A percentile compares a stretch with the other conserved stretches of the same genome.
Conservation (phyloP, 2,329 filamentous ascomycete genomes). For the Sphaerulina populicola region DNA sequence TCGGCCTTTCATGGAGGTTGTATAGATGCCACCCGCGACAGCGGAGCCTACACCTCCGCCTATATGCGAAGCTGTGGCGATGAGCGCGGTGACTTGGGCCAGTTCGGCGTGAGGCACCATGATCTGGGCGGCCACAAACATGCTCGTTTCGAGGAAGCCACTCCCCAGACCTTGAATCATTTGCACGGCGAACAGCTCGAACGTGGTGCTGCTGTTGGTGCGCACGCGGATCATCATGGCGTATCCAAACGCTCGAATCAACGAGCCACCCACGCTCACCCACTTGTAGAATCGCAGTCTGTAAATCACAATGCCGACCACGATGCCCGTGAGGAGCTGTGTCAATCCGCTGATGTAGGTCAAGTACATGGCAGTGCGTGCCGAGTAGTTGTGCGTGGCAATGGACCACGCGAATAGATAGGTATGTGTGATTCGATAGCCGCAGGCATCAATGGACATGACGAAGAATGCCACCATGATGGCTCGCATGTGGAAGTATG, state of each 20-base stretch:
- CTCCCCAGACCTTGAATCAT: conserved; percentile 43
- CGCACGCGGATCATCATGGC: conserved; percentile 46
- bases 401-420: conserved; percentile 45
- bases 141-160: conserved; percentile 39
- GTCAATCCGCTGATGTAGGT: conserved; percentile 33
- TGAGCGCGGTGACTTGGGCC: conserved; percentile 43
- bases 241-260: conserved; percentile 43
- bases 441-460: conserved; percentile 38
- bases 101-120: conserved; percentile 41
- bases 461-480: conserved; percentile 39
- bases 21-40: conserved; percentile 45
- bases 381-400: conserved; percentile 37
- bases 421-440: conserved; percentile 41
- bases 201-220: conserved; percentile 36
- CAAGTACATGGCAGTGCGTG: conserved; percentile 40
- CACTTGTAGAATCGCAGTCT: conserved; percentile 42
- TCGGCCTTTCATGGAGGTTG: conserved; percentile 37
- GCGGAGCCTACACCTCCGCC: conserved; percentile 37
- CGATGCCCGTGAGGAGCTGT: conserved; percentile 30
- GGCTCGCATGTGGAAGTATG: conserved; percentile 40
- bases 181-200: conserved; percentile 44
- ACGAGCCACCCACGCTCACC: conserved; percentile 37
- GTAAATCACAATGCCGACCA: conserved; percentile 41
- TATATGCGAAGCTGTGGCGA: conserved; percentile 31
- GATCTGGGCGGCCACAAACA: conserved; percentile 30